Evolutionary conservation across 371 early-diverging fungal genomes (phyloP), one percentile per base, ranked within the genome.

Genomic region (Mortierella sp.): DNA sequence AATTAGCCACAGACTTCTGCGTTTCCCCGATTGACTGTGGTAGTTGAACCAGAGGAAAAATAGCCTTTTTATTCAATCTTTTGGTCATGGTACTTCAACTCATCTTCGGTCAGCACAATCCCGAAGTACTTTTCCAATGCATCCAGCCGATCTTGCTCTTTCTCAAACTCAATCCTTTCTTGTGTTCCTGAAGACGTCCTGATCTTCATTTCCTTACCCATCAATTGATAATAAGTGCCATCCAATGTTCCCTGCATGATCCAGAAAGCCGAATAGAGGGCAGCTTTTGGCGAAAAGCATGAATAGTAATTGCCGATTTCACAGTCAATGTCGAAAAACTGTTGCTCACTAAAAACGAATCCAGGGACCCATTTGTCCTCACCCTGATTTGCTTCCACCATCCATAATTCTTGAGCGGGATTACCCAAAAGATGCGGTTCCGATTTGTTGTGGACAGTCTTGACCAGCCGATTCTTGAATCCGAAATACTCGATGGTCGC

Each of bases 31-130:
- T 15, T 45, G 45, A 36, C 36, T 36, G 36, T 36, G 11, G 16
- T 11, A 10, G 52, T 21, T 6, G 19, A 47, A 47, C 16, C 13
- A 47, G 19, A 47, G 19, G 47, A 47, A 47, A 47, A 47, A 47
- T 16, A 47, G 47, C 11, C 22, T 28, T 22, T 48, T 50, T 67
- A 64, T 21, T 62, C 73, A 38, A 72, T 65, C 58, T 45, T 72
- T 43, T 62, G 61, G 58, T 76, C 76, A 28, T 70, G 65, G 61
- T 70, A 47, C 50, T 69, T 55, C 48, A 64, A 50, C 62, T 76
- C 76, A 8, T 76, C 76, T 4, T 69, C 67, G 0, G 76, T 76
- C 21, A 76, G 40, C 13, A 61, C 67, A 33, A 76, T 76, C 10
- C 70, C 76, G 66, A 61, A 76, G 62, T 76, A 76, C 50, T 76